These are phyloP conservation scores for Salix viminalis DNA, from an alignment of 345 rosid genomes.

Conservation along the genomic window DNA sequence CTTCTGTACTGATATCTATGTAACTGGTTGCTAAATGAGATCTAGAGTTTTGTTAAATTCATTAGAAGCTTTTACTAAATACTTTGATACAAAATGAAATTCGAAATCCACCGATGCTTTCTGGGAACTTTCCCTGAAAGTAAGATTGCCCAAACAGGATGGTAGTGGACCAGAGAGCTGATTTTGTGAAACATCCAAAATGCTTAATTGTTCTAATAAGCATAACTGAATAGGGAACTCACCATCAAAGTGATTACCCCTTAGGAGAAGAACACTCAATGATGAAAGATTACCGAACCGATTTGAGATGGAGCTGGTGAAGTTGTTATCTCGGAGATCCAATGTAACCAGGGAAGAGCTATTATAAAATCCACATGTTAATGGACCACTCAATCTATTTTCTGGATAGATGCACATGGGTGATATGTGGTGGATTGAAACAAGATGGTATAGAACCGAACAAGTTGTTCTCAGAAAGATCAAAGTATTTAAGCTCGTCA, in stretches of 20 bases:
- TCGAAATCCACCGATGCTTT: not conserved
- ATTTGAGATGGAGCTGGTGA: constrained; percentile 11
- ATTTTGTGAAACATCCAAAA: constrained; percentile 21
- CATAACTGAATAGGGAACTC: constrained; percentile 10
- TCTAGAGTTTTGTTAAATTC: no score
- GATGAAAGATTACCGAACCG: not conserved
- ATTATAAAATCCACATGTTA: not conserved
- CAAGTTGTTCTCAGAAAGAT: not conserved
- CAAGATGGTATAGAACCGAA: not conserved
- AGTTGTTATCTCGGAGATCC: constrained; percentile 15
- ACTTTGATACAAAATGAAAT: no score
- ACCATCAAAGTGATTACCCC: constrained; percentile 14
- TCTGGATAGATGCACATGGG: not conserved
- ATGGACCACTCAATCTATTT: constrained; percentile 7
- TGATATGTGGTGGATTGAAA: not conserved
- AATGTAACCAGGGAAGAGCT: not conserved
- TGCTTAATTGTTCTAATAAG: not conserved
- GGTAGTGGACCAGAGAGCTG: constrained; percentile 4
- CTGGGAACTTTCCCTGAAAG: not conserved
- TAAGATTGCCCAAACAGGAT: not conserved
- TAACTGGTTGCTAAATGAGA: no score
- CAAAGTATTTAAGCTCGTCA: not conserved
- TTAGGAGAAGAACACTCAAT: constrained; percentile 20
- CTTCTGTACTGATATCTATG: not conserved
- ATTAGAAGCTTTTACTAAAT: no score